A percentile compares a stretch with the other conserved stretches of the same genome.
Conservation (phyloP, 148 eudicot species). For the Arctostaphylos glauca region DNA sequence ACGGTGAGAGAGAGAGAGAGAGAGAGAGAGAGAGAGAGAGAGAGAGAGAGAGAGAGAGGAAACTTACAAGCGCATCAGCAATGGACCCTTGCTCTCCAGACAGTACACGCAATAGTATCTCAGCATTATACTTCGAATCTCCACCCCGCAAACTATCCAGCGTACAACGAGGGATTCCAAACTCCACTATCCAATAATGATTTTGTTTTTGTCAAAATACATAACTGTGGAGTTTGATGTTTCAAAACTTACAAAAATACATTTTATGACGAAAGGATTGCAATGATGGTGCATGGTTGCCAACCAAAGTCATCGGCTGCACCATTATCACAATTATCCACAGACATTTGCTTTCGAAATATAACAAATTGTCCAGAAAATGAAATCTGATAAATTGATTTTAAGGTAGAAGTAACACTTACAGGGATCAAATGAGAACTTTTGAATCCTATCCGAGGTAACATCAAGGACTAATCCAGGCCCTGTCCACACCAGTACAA, state of each 20-base stretch:
- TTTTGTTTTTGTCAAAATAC: slow-evolving; percentile 7
- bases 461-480: slow-evolving; percentile 88
- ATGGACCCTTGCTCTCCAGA: slow-evolving; percentile 26
- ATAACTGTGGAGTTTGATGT: background rate
- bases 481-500: slow-evolving; percentile 39
- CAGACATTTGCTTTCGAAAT: background rate
- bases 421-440: slow-evolving; percentile 91
- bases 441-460: slow-evolving; percentile 67
- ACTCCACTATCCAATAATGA: slow-evolving; percentile 62
- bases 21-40: too few species aligned
- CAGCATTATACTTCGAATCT: slow-evolving; percentile 88
- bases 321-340: background rate
- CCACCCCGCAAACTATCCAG: slow-evolving; percentile 80
- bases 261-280: background rate
- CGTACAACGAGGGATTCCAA: slow-evolving; percentile 89
- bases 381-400: background rate
- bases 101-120: slow-evolving; percentile 16
- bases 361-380: background rate
- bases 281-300: background rate
- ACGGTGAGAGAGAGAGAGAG: background rate
- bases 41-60: background rate
- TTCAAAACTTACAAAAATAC: background rate
- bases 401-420: slow-evolving; percentile 21
- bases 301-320: background rate
- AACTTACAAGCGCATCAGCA: slow-evolving; percentile 44